These are phyloP conservation scores for Erodium moschatum DNA, from an alignment of 441 rosid genomes.

Conservation along the genomic window DNA sequence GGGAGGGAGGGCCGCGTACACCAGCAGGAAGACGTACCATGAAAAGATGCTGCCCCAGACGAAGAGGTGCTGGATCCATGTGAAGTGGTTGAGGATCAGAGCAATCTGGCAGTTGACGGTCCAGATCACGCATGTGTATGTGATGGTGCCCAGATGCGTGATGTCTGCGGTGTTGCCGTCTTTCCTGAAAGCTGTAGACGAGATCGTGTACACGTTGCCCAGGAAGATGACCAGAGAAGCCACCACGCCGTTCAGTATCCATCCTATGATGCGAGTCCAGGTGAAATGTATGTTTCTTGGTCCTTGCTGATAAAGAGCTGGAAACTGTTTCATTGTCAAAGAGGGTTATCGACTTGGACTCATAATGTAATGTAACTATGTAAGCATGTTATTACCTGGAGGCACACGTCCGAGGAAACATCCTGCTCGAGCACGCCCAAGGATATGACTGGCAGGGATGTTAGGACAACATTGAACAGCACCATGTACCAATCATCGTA, in stretches of 20 bases:
- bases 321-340: constrained; percentile 34
- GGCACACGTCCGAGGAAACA: constrained; percentile 56
- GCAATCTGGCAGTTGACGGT: constrained; percentile 59
- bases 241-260: constrained; percentile 44
- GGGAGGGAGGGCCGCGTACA: constrained; percentile 42
- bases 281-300: constrained; percentile 43
- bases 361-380: too few species aligned
- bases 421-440: constrained; percentile 70
- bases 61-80: constrained; percentile 61
- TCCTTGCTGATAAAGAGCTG: constrained; percentile 60
- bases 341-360: too few species aligned
- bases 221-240: constrained; percentile 44
- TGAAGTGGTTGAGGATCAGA: constrained; percentile 50
- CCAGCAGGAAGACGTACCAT: constrained; percentile 52
- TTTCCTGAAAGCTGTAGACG: constrained; percentile 27
- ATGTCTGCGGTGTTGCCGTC: constrained; percentile 40
- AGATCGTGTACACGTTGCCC: constrained; percentile 29
- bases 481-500: constrained; percentile 63
- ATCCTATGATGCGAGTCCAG: constrained; percentile 54
- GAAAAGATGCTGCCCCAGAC: constrained; percentile 57
- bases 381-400: constrained; percentile 34
- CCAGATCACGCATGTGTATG: constrained; percentile 53
- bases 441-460: constrained; percentile 65
- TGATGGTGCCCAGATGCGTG: constrained; percentile 33
- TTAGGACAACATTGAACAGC: constrained; percentile 53